These are phyloP conservation scores for Caryopteris hybrid DNA, from an alignment of 305 asterid species.

Conservation along the genomic window DNA sequence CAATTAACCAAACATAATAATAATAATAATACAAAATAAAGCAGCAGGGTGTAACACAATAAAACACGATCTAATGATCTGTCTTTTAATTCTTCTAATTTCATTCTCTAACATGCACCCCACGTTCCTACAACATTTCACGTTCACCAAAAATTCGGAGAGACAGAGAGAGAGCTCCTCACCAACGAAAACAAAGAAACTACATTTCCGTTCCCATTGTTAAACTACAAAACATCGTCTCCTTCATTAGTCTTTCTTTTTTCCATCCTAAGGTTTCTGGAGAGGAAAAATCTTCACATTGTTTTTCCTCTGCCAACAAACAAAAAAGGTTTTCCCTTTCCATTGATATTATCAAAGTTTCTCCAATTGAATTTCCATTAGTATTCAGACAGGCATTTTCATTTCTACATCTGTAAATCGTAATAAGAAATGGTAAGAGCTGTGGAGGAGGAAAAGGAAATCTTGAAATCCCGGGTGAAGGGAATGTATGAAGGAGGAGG, in stretches of 20 bases:
- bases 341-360: slow-evolving; percentile 2
- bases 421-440: slow-evolving; percentile 36
- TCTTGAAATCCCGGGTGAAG: slow-evolving; percentile 27
- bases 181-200: neutral
- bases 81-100: slow-evolving; percentile 18
- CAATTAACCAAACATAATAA: neutral
- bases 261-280: slow-evolving; percentile 18
- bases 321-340: neutral
- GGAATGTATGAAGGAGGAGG: slow-evolving; percentile 32
- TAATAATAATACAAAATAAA: too few species aligned
- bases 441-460: slow-evolving; percentile 46
- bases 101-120: slow-evolving; percentile 39
- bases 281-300: slow-evolving; percentile 13
- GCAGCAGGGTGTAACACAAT: neutral
- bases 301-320: neutral
- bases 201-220: neutral
- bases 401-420: neutral
- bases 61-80: slow-evolving; percentile 1
- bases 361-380: slow-evolving; percentile 3
- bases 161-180: neutral
- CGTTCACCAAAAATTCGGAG: slow-evolving; percentile 7
- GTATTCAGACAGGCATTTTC: neutral
- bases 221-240: neutral
- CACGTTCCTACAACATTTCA: slow-evolving; percentile 45
- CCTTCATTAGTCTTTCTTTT: slow-evolving; percentile 4